Conservation (phyloP, 495 filamentous ascomycete genomes). For the Daldinia concentrica region DNA sequence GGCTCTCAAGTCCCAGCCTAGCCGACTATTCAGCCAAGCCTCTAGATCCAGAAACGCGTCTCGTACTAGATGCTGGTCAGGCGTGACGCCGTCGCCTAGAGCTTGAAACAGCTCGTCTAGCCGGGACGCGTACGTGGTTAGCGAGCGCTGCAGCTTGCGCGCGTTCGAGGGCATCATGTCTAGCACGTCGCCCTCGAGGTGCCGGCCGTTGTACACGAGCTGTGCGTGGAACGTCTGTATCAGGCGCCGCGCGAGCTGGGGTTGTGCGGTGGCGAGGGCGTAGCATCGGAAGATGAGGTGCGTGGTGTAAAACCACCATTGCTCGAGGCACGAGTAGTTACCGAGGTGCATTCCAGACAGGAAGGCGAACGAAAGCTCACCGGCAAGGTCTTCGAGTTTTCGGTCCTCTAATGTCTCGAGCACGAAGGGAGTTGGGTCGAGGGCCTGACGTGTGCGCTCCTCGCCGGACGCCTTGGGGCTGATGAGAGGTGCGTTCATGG, state of each 20-base stretch:
- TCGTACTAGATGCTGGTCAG: slow-evolving; percentile 44
- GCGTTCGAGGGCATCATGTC: slow-evolving; percentile 56
- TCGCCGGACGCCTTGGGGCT: slow-evolving; percentile 72
- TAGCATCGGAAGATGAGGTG: slow-evolving; percentile 75
- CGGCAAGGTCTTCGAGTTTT: slow-evolving; percentile 67
- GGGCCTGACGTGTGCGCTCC: slow-evolving; percentile 55
- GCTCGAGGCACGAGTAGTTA: slow-evolving; percentile 85
- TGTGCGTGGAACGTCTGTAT: slow-evolving; percentile 74
- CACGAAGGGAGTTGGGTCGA: slow-evolving; percentile 50
- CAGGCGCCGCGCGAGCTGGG: slow-evolving; percentile 67
- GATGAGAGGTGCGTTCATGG: slow-evolving; percentile 69
- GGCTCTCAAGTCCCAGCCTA: slow-evolving; percentile 58
- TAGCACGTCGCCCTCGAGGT: slow-evolving; percentile 63
- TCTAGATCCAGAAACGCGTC: slow-evolving; percentile 56
- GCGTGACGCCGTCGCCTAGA: slow-evolving; percentile 42
- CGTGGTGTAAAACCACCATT: slow-evolving; percentile 81
- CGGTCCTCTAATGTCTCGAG: slow-evolving; percentile 33
- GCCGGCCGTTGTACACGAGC: slow-evolving; percentile 73
- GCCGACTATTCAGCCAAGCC: slow-evolving; percentile 51
- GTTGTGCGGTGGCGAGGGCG: slow-evolving; percentile 62
- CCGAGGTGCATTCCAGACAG: slow-evolving; percentile 81
- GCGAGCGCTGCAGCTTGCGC: slow-evolving; percentile 46
- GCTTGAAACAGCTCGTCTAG: slow-evolving; percentile 50
- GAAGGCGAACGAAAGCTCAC: slow-evolving; percentile 88
- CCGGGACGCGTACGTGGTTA: slow-evolving; percentile 56